Base-by-base conservation (phyloP, 2,329 filamentous ascomycete species). In the Phyllosticta ampelicida region DNA sequence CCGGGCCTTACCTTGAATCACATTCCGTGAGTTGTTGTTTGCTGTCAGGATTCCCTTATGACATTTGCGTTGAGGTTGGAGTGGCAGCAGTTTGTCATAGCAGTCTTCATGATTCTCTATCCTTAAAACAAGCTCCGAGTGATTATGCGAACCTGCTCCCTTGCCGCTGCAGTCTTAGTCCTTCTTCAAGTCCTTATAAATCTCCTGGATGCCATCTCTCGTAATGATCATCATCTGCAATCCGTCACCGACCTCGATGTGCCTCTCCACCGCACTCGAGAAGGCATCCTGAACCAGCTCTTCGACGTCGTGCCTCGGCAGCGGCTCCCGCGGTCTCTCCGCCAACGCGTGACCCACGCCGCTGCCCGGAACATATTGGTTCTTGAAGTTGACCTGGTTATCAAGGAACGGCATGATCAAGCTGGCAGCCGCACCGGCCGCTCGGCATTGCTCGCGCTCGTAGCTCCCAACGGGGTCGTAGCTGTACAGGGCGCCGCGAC, bases 381-480 rank as follows among this genome's bases (percentile, higher is more conserved):
- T 99, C 83, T 96, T 99, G 80, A 92, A 92, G 78, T 97, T 97
- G 78, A 99, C 94, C 77, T 99, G 95, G 74, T 99, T 99, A 75
- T 99, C 94, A 69, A 99, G 77, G 80, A 99, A 99, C 1, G 94
- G 94, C 89, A 96, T 99, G 75, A 99, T 99, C 74, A 99, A 77
- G 68, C 89, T 94, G 56, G 90, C 87, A 19, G 91, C 91, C 13
- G 94, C 91, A 67, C 94, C 94, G 49, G 89, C 94, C 36, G 94
- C 91, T 64, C 92, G 85, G 77, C 91, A 96, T 77, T 95, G 89
- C 77, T 99, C 94, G 64, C 94, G 81, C 80, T 99, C 94, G 76
- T 97, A 99, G 72, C 89, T 95, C 65, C 94, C 94, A 49, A 99
- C 94, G 0, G 94, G 94, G 71, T 99, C 94, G 77, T 99, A 99